These are phyloP conservation scores for Penicillium dipodomyicola DNA, from an alignment of 495 filamentous ascomycete species.

Conservation along the genomic window DNA sequence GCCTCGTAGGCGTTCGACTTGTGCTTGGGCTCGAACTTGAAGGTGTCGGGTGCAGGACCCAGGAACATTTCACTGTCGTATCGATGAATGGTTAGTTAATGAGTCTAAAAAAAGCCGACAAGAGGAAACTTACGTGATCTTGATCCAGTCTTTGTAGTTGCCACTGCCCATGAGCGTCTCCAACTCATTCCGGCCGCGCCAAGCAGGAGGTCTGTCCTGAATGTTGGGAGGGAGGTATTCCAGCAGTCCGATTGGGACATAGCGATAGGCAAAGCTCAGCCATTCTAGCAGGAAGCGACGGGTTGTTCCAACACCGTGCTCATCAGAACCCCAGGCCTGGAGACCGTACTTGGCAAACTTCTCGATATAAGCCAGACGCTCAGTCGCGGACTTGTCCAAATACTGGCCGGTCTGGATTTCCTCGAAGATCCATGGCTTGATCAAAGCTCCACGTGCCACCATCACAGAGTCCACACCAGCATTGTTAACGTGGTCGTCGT, in stretches of 20 bases:
- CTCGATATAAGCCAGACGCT: conserved; percentile 81
- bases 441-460: conserved; percentile 85
- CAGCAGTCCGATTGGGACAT: conserved; percentile 84
- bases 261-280: conserved; percentile 86
- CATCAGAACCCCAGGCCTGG: conserved; percentile 91
- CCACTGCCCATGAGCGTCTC: conserved; percentile 86
- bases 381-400: conserved; percentile 85
- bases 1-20: conserved; percentile 83
- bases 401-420: conserved; percentile 91
- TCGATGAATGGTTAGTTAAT: conserved; percentile 15
- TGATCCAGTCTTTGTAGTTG: conserved; percentile 97
- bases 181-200: conserved; percentile 78
- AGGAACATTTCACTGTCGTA: conserved; percentile 87
- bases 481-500: conserved; percentile 71
- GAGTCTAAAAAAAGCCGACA: background rate
- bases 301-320: conserved; percentile 85
- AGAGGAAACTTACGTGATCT: conserved; percentile 73
- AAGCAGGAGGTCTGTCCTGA: conserved; percentile 83
- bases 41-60: conserved; percentile 81
- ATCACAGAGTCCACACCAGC: conserved; percentile 83
- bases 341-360: conserved; percentile 88
- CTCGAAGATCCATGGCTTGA: conserved; percentile 98
- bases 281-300: conserved; percentile 91
- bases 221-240: conserved; percentile 83
- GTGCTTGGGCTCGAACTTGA: conserved; percentile 97